A percentile compares a stretch with the other conserved stretches of the same genome.
Evolutionary conservation across 2,329 filamentous ascomycete species (phyloP).

Genomic region (Dothistroma septosporum): DNA sequence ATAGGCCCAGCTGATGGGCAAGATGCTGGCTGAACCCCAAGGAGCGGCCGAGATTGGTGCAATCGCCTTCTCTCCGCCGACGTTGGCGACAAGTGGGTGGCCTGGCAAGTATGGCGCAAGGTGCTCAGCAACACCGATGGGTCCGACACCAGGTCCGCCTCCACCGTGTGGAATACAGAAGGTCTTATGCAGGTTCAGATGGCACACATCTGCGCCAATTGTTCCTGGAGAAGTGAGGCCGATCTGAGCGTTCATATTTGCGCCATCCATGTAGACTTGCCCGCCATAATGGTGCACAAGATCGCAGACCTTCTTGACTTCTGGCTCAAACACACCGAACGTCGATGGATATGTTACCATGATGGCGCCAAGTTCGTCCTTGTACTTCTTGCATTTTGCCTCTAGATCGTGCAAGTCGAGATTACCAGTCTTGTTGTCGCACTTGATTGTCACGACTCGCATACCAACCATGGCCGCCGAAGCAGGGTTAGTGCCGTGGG

Average conservation of each 20-base stretch:
- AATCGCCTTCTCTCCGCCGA: slow-evolving; percentile 55
- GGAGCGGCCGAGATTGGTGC: slow-evolving; percentile 75
- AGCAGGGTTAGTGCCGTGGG: slow-evolving; percentile 92
- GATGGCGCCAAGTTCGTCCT: slow-evolving; percentile 79
- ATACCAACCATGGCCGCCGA: slow-evolving; percentile 95
- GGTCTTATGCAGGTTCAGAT: slow-evolving; percentile 96
- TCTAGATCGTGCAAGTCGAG: slow-evolving; percentile 81
- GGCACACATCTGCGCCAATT: slow-evolving; percentile 94
- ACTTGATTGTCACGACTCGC: slow-evolving; percentile 90
- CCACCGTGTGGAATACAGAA: slow-evolving; percentile 98
- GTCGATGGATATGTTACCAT: slow-evolving; percentile 98
- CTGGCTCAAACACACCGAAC: slow-evolving; percentile 89
- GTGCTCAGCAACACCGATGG: slow-evolving; percentile 84
- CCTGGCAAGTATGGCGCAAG: slow-evolving; percentile 72
- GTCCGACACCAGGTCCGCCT: slow-evolving; percentile 87
- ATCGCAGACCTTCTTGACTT: slow-evolving; percentile 77
- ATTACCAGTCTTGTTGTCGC: slow-evolving; percentile 80
- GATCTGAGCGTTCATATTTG: slow-evolving; percentile 98
- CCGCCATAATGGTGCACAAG: slow-evolving; percentile 84
- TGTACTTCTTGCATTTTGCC: slow-evolving; percentile 83
- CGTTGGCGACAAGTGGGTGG: slow-evolving; percentile 57
- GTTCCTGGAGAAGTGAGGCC: slow-evolving; percentile 91
- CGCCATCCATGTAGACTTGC: slow-evolving; percentile 97
- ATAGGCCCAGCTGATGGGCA: slow-evolving; percentile 93
- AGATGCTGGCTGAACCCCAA: slow-evolving; percentile 84